These are phyloP conservation scores for Populus alba DNA, from an alignment of 345 rosid genomes.

Conservation along the genomic window DNA sequence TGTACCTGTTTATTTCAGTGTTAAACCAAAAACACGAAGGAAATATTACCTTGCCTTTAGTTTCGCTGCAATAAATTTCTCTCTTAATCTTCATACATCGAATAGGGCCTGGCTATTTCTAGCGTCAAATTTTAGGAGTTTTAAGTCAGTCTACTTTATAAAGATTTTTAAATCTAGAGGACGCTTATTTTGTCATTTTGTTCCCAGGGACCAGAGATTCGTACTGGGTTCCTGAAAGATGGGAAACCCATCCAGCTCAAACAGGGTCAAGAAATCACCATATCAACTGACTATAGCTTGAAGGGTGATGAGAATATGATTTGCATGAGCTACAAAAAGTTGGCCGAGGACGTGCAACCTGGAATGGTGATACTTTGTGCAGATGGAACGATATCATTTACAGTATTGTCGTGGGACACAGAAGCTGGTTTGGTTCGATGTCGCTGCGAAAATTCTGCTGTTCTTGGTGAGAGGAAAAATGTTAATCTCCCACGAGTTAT, in stretches of 20 bases:
- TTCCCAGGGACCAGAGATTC: conserved; percentile 31
- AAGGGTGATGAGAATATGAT: conserved; percentile 73
- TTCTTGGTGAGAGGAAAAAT: conserved; percentile 96
- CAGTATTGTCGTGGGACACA: conserved; percentile 69
- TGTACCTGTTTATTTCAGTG: neutral
- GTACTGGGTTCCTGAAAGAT: conserved; percentile 30
- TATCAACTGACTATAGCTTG: conserved; percentile 70
- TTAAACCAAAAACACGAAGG: neutral
- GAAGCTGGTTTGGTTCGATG: conserved; percentile 70
- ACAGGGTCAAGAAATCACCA: conserved; percentile 73
- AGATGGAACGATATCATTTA: conserved; percentile 89
- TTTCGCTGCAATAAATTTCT: neutral
- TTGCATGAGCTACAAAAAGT: conserved; percentile 91
- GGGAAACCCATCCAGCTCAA: conserved; percentile 24
- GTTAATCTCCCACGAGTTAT: conserved; percentile 98
- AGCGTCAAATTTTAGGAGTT: neutral
- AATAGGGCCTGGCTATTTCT: neutral
- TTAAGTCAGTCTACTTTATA: neutral
- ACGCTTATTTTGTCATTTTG: neutral
- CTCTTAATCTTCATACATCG: neutral
- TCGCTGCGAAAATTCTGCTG: conserved; percentile 83
- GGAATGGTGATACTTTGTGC: conserved; percentile 92
- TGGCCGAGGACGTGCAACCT: conserved; percentile 79
- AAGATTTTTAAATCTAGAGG: neutral
- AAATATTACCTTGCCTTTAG: neutral